These are phyloP conservation scores for Aquilaria yunnanensis DNA, from an alignment of 345 rosid genomes.

Conservation along the genomic window DNA sequence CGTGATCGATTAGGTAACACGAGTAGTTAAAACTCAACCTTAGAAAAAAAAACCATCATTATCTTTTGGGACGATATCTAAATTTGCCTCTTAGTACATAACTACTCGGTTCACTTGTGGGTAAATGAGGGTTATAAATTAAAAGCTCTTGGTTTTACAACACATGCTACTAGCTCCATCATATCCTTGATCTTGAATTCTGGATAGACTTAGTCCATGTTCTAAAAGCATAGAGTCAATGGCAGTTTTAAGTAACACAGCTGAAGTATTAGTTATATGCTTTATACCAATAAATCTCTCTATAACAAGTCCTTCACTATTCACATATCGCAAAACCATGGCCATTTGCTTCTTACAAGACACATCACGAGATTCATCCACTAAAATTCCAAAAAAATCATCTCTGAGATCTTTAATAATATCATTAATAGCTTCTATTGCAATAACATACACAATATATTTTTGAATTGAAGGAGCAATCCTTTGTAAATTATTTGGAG, in stretches of 20 bases:
- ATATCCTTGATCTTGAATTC: not conserved
- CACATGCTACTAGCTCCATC: conserved; percentile 1
- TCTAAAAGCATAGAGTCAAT: not conserved
- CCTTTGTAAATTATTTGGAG: not conserved
- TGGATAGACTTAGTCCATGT: not conserved
- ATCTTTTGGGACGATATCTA: too few relatives aligned
- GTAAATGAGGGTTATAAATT: too few relatives aligned
- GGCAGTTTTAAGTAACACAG: not conserved
- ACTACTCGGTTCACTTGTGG: too few relatives aligned
- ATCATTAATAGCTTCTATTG: too few relatives aligned
- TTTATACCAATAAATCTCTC: conserved; percentile 6
- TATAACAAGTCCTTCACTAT: not conserved
- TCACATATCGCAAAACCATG: conserved; percentile 1
- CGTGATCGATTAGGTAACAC: too few relatives aligned
- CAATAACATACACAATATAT: too few relatives aligned
- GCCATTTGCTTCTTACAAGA: conserved; percentile 8
- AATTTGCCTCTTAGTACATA: too few relatives aligned
- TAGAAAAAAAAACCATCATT: too few relatives aligned
- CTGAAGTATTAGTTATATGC: not conserved
- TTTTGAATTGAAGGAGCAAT: not conserved
- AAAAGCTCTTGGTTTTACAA: too few relatives aligned
- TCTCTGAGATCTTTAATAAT: too few relatives aligned
- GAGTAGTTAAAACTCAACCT: too few relatives aligned
- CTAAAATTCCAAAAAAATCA: conserved; percentile 2
- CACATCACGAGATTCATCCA: conserved; percentile 10